Evolutionary conservation across 176 grass and related monocot species (phyloP).

Genomic region (Bromus sterilis): DNA sequence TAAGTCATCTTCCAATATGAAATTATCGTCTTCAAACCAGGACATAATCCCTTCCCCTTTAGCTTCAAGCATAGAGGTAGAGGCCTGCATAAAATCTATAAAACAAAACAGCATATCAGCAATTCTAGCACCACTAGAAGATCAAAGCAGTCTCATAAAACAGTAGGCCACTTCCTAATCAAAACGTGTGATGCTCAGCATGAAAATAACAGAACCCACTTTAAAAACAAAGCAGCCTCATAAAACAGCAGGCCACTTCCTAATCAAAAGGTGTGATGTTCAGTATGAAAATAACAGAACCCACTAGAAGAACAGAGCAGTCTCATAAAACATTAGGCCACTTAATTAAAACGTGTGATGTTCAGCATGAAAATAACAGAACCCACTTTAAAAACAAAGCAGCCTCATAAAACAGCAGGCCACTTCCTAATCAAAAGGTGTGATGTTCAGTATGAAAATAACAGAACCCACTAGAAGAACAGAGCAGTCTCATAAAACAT

Average conservation of each 20-base stretch:
- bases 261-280: not conserved
- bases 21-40: conserved; percentile 61
- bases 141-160: not conserved
- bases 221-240: not conserved
- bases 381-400: conserved; percentile 17
- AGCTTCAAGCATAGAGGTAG: conserved; percentile 69
- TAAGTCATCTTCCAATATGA: conserved; percentile 72
- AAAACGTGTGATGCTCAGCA: not conserved
- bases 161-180: not conserved
- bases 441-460: not conserved
- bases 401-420: not conserved
- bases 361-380: not conserved
- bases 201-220: not conserved
- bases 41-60: conserved; percentile 60
- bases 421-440: not conserved
- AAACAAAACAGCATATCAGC: not conserved
- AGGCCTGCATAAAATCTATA: conserved; percentile 67
- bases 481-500: not conserved
- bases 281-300: not conserved
- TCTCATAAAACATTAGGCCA: not conserved
- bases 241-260: not conserved
- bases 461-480: not conserved
- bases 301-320: conserved; percentile 6
- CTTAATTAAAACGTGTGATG: not conserved
- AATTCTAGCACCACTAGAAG: not conserved